phyloP scores from a whole-genome alignment of 2,329 filamentous ascomycete genomes.

The Microsporum ferrugineum region DNA sequence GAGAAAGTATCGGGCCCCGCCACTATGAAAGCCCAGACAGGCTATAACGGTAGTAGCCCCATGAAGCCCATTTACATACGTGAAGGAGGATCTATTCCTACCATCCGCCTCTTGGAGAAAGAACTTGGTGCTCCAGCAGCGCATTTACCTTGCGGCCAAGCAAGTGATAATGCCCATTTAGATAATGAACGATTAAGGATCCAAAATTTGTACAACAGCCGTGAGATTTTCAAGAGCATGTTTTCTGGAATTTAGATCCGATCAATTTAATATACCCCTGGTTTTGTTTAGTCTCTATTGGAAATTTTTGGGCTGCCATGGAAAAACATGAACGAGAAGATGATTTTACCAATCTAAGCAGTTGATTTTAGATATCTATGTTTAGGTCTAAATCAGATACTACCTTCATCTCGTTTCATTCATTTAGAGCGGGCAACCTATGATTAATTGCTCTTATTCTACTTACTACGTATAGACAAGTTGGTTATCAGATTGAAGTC shows the following conservation, averaged over 20 bases:
- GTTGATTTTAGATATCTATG: no score
- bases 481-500: no score
- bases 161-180: conserved; percentile 85
- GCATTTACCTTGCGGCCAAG: conserved; percentile 86
- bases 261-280: background rate
- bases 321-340: no score
- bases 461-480: no score
- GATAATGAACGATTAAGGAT: conserved; percentile 89
- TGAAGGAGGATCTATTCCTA: conserved; percentile 89
- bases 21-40: background rate
- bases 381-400: no score
- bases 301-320: background rate
- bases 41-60: background rate
- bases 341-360: no score
- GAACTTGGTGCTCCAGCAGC: conserved; percentile 84
- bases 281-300: background rate
- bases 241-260: conserved; percentile 54
- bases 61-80: conserved; percentile 71
- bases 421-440: no score
- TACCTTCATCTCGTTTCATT: no score
- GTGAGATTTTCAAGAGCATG: conserved; percentile 80
- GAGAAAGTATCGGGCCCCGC: background rate
- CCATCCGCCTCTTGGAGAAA: conserved; percentile 87
- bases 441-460: no score
- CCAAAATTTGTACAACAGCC: conserved; percentile 77